These are phyloP conservation scores for Sporisorium graminicola DNA, from an alignment of 1,284 basidiomycete genomes.

Conservation along the genomic window DNA sequence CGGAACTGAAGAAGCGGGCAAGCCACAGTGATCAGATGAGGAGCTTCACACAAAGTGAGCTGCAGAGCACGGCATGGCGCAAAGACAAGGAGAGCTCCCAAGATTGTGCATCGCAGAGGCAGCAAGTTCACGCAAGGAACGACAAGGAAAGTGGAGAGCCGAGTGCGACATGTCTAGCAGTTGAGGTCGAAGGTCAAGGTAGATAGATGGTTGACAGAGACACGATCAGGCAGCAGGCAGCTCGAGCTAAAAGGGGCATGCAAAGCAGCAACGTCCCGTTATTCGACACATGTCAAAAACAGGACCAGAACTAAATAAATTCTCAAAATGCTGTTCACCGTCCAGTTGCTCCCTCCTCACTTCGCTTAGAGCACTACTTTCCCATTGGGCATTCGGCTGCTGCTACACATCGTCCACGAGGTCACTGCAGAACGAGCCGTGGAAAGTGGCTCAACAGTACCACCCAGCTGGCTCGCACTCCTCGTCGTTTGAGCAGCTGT, in stretches of 20 bases:
- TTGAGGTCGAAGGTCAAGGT: background rate
- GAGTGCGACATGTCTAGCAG: constrained; percentile 19
- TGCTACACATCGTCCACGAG: background rate
- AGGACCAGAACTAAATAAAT: background rate
- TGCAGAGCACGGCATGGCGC: constrained; percentile 6
- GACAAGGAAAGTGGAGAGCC: background rate
- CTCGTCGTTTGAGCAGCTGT: background rate
- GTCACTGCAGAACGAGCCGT: background rate
- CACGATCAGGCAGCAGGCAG: constrained; percentile 4
- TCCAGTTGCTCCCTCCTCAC: background rate
- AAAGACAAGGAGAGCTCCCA: constrained; percentile 9
- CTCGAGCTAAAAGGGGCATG: no score
- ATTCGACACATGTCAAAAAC: constrained; percentile 51
- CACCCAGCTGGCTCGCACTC: background rate
- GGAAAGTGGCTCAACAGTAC: constrained; percentile 9
- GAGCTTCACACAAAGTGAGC: constrained; percentile 4
- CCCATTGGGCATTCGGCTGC: background rate
- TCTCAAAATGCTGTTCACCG: background rate
- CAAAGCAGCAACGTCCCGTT: constrained; percentile 16
- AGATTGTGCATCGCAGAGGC: constrained; percentile 36
- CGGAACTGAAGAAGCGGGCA: constrained; percentile 14
- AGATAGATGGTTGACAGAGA: constrained; percentile 36
- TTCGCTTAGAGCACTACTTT: background rate
- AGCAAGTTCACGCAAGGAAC: background rate
- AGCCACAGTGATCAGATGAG: constrained; percentile 1